Conservation (phyloP, 352 stramenopile genomes). For the Globisporangium takayamanum region DNA sequence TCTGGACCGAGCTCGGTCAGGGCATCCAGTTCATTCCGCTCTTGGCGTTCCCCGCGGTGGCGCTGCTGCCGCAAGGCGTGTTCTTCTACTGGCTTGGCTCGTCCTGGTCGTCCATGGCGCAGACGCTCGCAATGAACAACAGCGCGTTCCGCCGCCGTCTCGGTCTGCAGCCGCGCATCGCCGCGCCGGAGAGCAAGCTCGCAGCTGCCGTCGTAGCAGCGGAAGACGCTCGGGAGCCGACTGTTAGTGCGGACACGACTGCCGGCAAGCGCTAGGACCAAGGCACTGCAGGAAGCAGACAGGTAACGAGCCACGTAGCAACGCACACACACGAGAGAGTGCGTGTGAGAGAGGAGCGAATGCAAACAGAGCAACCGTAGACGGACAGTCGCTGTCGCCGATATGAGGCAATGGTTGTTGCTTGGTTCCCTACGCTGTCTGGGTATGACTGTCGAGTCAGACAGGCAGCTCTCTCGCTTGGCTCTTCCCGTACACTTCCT, state of each 20-base stretch:
- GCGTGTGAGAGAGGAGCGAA: too few species aligned
- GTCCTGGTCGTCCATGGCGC: slow-evolving; percentile 58
- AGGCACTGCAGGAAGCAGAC: too few species aligned
- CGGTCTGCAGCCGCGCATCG: slow-evolving; percentile 40
- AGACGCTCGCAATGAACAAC: slow-evolving; percentile 58
- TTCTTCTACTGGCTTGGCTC: slow-evolving; percentile 82
- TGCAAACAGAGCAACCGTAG: too few species aligned
- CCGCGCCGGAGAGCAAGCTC: slow-evolving; percentile 7
- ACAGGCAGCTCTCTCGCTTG: too few species aligned
- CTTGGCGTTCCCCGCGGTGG: slow-evolving; percentile 43
- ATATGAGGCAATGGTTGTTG: too few species aligned
- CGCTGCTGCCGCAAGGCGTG: slow-evolving; percentile 52
- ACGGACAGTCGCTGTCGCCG: too few species aligned
- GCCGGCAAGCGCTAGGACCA: not conserved
- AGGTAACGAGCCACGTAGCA: too few species aligned
- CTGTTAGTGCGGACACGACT: not conserved
- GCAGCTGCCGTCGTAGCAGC: not conserved
- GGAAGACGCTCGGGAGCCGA: not conserved
- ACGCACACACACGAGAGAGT: too few species aligned
- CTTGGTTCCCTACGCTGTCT: too few species aligned
- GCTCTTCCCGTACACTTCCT: too few species aligned
- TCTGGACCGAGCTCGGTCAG: slow-evolving; percentile 38
- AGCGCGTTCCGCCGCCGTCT: slow-evolving; percentile 54
- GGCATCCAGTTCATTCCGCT: slow-evolving; percentile 49
- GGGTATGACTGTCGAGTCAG: too few species aligned